A percentile compares a stretch with the other conserved stretches of the same genome.
phyloP scores from a whole-genome alignment of 1,139 yeast species.

The Torulaspora pretoriensis region DNA sequence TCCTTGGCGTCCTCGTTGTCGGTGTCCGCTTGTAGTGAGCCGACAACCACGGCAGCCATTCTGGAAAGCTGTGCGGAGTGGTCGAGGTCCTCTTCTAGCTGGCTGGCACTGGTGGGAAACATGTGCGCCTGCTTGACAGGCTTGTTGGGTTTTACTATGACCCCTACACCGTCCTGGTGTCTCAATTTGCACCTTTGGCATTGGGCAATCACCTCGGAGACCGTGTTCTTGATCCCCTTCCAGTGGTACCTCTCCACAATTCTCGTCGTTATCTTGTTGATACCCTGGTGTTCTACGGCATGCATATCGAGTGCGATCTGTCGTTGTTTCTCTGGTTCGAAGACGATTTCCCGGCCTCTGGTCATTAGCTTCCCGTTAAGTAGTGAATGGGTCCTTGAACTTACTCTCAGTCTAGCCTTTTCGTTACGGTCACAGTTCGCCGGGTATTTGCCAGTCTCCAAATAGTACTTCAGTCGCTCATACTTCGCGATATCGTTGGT shows the following conservation, averaged over 20 bases:
- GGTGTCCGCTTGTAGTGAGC: constrained; percentile 22
- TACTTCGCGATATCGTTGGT: constrained; percentile 41
- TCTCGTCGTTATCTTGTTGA: constrained; percentile 76
- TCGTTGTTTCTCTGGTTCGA: constrained; percentile 69
- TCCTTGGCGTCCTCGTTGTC: constrained; percentile 3
- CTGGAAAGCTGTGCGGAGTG: constrained; percentile 24
- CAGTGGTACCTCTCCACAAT: constrained; percentile 83
- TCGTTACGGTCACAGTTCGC: constrained; percentile 77
- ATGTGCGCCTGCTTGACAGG: constrained; percentile 32
- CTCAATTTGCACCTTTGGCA: constrained; percentile 69
- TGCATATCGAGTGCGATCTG: constrained; percentile 74
- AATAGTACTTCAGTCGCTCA: constrained; percentile 71
- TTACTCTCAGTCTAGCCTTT: constrained; percentile 75
- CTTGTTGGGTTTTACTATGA: constrained; percentile 27
- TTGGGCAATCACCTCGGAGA: constrained; percentile 68
- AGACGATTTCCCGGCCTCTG: constrained; percentile 76
- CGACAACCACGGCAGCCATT: constrained; percentile 28
- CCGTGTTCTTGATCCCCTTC: constrained; percentile 87
- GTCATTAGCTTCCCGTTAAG: constrained; percentile 69
- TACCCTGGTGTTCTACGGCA: constrained; percentile 73
- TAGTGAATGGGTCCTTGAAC: constrained; percentile 73
- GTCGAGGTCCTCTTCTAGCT: constrained; percentile 20
- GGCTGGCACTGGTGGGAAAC: constrained; percentile 23
- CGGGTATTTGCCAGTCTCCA: constrained; percentile 85
- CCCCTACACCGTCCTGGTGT: constrained; percentile 33